phyloP scores from a whole-genome alignment of 306 rosid genomes.

The Cucumis sativus region DNA sequence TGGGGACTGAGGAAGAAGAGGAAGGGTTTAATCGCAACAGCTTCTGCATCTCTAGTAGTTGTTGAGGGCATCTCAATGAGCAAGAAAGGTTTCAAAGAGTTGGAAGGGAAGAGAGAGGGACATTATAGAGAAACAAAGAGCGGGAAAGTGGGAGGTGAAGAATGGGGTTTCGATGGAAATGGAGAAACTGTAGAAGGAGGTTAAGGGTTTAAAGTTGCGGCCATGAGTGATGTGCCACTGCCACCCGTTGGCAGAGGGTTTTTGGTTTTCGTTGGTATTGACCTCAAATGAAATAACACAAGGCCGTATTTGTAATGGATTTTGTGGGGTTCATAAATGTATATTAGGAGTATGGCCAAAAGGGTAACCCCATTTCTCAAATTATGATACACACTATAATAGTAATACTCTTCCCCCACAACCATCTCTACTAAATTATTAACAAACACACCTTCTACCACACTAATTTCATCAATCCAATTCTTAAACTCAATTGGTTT shows the following conservation, averaged over 20 bases:
- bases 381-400: too few species aligned
- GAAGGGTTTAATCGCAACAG: conserved; percentile 39
- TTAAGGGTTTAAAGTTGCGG: conserved; percentile 7
- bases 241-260: background rate
- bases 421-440: too few species aligned
- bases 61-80: conserved; percentile 38
- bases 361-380: too few species aligned
- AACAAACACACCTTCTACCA: too few species aligned
- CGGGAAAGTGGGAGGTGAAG: background rate
- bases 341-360: too few species aligned
- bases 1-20: conserved; percentile 21
- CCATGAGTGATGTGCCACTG: background rate
- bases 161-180: background rate
- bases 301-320: too few species aligned
- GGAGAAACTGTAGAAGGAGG: background rate
- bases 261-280: background rate
- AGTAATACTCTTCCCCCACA: too few species aligned
- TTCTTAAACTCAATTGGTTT: too few species aligned
- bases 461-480: too few species aligned
- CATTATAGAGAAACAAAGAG: background rate
- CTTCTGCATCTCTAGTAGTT: conserved; percentile 54
- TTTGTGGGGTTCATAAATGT: too few species aligned
- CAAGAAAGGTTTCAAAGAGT: background rate
- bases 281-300: background rate
- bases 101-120: background rate